phyloP scores from a whole-genome alignment of 148 eudicot species.

The Oxyria digyna region DNA sequence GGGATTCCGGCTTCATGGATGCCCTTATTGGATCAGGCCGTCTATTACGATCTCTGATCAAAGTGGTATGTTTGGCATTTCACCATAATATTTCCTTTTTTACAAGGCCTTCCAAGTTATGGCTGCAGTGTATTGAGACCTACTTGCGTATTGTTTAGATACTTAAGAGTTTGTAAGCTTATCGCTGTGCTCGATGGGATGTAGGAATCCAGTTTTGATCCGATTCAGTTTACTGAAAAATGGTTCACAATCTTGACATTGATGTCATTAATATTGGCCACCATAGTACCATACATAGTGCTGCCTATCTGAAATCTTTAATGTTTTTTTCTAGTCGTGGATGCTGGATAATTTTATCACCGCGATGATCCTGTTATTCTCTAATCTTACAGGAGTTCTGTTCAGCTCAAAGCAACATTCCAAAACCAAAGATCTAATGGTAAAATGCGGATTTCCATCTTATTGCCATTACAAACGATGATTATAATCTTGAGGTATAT shows the following conservation, averaged over 20 bases:
- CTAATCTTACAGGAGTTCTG: slow-evolving; percentile 40
- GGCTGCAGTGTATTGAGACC: background rate
- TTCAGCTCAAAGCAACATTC: slow-evolving; percentile 76
- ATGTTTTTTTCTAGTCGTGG: background rate
- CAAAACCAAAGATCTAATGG: slow-evolving; percentile 86
- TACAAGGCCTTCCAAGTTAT: background rate
- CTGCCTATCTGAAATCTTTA: background rate
- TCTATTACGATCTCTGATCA: slow-evolving; percentile 77
- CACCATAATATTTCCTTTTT: background rate
- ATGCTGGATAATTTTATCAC: background rate
- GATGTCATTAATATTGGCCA: background rate
- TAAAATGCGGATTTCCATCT: slow-evolving; percentile 21
- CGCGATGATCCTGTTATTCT: background rate
- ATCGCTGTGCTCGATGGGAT: background rate
- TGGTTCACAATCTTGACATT: background rate
- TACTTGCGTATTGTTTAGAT: background rate
- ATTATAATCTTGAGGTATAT: background rate
- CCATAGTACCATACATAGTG: background rate
- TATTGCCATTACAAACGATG: background rate
- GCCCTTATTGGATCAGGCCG: slow-evolving; percentile 97
- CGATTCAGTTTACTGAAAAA: background rate
- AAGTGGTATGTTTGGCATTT: slow-evolving; percentile 33
- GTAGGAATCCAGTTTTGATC: background rate
- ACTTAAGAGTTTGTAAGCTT: background rate
- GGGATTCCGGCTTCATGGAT: slow-evolving; percentile 80